phyloP scores from a whole-genome alignment of 108 stramenopile genomes.

The Pseudonitzschia multistriata region DNA sequence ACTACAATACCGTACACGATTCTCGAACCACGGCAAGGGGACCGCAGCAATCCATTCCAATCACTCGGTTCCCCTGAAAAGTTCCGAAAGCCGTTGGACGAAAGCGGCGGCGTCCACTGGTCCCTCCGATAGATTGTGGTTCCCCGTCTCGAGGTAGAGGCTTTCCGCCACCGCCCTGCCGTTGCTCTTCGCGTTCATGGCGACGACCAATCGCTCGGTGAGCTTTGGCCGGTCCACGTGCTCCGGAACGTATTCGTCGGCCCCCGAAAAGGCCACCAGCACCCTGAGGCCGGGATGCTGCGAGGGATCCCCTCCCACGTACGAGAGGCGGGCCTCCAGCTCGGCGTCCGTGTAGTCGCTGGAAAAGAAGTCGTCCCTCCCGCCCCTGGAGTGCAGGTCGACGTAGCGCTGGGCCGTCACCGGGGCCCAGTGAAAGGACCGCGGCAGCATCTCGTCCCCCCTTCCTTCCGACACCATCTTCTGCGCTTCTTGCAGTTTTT shows the following conservation, averaged over 20 bases:
- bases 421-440: slow-evolving; percentile 86
- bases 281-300: slow-evolving; percentile 30
- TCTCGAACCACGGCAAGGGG: no score
- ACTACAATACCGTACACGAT: no score
- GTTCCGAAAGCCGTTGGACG: slow-evolving; percentile 54
- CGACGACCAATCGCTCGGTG: slow-evolving; percentile 63
- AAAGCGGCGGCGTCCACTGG: slow-evolving; percentile 51
- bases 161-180: slow-evolving; percentile 33
- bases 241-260: slow-evolving; percentile 86
- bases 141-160: slow-evolving; percentile 54
- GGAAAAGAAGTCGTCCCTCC: slow-evolving; percentile 92
- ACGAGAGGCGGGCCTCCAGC: slow-evolving; percentile 54
- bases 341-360: slow-evolving; percentile 86
- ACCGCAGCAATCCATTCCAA: neutral
- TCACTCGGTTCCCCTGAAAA: neutral
- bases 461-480: slow-evolving; percentile 34
- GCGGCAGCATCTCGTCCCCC: slow-evolving; percentile 90
- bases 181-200: slow-evolving; percentile 58
- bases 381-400: slow-evolving; percentile 70
- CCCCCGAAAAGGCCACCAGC: slow-evolving; percentile 79
- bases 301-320: slow-evolving; percentile 37
- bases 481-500: slow-evolving; percentile 53
- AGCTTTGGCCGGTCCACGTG: slow-evolving; percentile 51
- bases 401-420: slow-evolving; percentile 88
- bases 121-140: slow-evolving; percentile 76